A percentile compares a stretch with the other conserved stretches of the same genome.
Conservation (phyloP, 208 protist genomes). For the Willaertia magna region DNA sequence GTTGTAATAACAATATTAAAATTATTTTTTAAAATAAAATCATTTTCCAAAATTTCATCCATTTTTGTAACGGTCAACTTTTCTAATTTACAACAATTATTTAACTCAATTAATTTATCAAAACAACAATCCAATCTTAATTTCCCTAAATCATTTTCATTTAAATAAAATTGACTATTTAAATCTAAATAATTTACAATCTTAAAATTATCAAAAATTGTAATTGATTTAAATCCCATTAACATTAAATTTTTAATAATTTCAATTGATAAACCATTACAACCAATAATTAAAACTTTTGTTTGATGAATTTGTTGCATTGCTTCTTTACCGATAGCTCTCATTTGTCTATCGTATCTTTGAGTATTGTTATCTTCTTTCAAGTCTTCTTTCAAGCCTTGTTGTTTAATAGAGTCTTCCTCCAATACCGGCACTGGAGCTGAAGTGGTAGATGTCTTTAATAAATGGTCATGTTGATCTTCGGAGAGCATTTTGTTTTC, state of each 20-base stretch:
- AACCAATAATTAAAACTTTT: constrained; percentile 49
- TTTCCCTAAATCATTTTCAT: constrained; percentile 56
- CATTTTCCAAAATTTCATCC: background rate
- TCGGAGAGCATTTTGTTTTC: too few relatives aligned
- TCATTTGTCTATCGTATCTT: constrained; percentile 7
- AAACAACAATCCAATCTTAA: constrained; percentile 37
- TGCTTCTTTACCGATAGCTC: constrained; percentile 54
- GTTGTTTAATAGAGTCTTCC: too few relatives aligned
- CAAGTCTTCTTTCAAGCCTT: too few relatives aligned
- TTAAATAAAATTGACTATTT: constrained; percentile 64
- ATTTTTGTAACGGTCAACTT: constrained; percentile 23
- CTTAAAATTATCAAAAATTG: constrained; percentile 50
- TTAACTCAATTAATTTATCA: constrained; percentile 60
- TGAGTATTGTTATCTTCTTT: too few relatives aligned
- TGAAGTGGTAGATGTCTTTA: too few relatives aligned
- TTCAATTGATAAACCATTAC: constrained; percentile 68
- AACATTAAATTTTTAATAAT: constrained; percentile 80
- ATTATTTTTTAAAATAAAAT: background rate
- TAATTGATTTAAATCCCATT: constrained; percentile 64
- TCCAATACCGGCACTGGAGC: too few relatives aligned
- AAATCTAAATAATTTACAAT: constrained; percentile 15
- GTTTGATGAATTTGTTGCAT: constrained; percentile 52
- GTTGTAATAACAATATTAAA: constrained; percentile 42
- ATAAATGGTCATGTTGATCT: too few relatives aligned
- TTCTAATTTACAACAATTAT: constrained; percentile 51